These are phyloP conservation scores for Penicillium corylophilum DNA, from an alignment of 2,329 filamentous ascomycete genomes.

Conservation along the genomic window DNA sequence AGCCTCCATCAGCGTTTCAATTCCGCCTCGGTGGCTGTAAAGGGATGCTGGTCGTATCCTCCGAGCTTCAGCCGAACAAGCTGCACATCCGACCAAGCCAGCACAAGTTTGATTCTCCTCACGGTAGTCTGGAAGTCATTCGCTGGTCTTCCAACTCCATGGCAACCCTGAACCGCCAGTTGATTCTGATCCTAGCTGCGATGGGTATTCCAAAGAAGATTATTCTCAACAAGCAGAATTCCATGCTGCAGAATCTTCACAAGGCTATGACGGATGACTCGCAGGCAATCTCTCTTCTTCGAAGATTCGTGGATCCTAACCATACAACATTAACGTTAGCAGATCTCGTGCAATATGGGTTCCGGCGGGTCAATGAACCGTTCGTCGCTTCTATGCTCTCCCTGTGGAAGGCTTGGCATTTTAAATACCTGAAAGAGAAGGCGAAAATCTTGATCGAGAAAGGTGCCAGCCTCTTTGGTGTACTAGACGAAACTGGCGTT, in stretches of 20 bases:
- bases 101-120: conserved; percentile 74
- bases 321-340: conserved; percentile 73
- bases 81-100: conserved; percentile 82
- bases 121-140: conserved; percentile 79
- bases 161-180: conserved; percentile 84
- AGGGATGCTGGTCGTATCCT: conserved; percentile 77
- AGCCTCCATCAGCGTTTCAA: conserved; percentile 78
- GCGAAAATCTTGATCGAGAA: conserved; percentile 78
- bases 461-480: conserved; percentile 84
- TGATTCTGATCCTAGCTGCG: conserved; percentile 78
- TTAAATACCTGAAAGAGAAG: conserved; percentile 90
- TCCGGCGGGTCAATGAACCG: conserved; percentile 72
- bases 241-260: conserved; percentile 68
- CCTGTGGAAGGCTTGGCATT: conserved; percentile 84
- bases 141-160: conserved; percentile 72
- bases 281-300: conserved; percentile 67
- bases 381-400: conserved; percentile 77
- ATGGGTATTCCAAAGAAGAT: conserved; percentile 68
- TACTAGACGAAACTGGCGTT: conserved; percentile 77
- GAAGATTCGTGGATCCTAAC: conserved; percentile 79
- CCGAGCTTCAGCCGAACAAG: conserved; percentile 63
- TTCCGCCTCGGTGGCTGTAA: conserved; percentile 93
- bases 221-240: conserved; percentile 66
- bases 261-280: conserved; percentile 65
- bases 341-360: conserved; percentile 74